phyloP scores from a whole-genome alignment of 2,329 filamentous ascomycete species.

The Neofusicoccum umdonicola region DNA sequence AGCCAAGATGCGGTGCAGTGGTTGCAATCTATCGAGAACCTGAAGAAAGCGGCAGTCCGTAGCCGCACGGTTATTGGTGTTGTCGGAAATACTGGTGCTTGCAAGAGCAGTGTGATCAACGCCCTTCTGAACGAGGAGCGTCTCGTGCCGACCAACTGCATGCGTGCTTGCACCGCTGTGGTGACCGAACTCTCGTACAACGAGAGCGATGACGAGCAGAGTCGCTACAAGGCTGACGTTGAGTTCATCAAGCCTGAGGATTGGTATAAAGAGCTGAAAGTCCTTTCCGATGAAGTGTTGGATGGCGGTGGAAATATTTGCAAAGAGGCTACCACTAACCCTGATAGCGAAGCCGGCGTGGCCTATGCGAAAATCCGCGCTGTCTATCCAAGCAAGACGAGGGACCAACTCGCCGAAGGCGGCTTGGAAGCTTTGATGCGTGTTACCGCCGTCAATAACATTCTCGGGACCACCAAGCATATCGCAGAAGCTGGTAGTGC shows the following conservation, averaged over 20 bases:
- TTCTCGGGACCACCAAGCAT: slow-evolving; percentile 49
- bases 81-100: slow-evolving; percentile 60
- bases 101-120: slow-evolving; percentile 64
- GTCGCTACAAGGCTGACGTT: slow-evolving; percentile 54
- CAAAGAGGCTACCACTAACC: slow-evolving; percentile 35
- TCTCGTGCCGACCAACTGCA: slow-evolving; percentile 56
- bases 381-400: slow-evolving; percentile 46
- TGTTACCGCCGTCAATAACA: slow-evolving; percentile 35
- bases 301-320: slow-evolving; percentile 40
- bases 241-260: slow-evolving; percentile 55
- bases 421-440: slow-evolving; percentile 38
- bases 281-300: slow-evolving; percentile 50
- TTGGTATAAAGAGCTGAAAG: slow-evolving; percentile 53
- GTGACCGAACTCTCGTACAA: slow-evolving; percentile 62
- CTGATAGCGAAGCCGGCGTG: slow-evolving; percentile 46
- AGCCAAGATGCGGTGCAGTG: slow-evolving; percentile 39
- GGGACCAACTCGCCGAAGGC: slow-evolving; percentile 38
- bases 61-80: slow-evolving; percentile 56
- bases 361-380: slow-evolving; percentile 53
- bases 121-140: slow-evolving; percentile 61
- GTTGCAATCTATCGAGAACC: slow-evolving; percentile 42
- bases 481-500: slow-evolving; percentile 39
- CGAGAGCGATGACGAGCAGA: slow-evolving; percentile 35
- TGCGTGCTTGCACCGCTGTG: slow-evolving; percentile 61
- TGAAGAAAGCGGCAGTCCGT: slow-evolving; percentile 39